These are phyloP conservation scores for Arachis monticola DNA, from an alignment of 331 rosid genomes.

Conservation along the genomic window DNA sequence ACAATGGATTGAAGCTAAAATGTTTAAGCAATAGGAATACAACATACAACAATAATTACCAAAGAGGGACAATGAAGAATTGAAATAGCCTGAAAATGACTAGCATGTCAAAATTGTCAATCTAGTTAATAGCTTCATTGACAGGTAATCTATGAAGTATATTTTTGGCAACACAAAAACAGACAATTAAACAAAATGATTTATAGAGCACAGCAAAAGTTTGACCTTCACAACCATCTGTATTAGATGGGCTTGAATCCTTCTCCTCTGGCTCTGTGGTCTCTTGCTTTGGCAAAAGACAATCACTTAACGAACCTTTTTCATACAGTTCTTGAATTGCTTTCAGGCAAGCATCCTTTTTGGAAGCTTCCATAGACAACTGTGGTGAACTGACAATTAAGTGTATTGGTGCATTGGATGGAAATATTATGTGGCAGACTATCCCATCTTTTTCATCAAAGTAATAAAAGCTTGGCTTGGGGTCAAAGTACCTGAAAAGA, in stretches of 20 bases:
- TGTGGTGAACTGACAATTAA: slow-evolving; percentile 66
- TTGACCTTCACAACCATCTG: slow-evolving; percentile 68
- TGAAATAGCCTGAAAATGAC: slow-evolving; percentile 12
- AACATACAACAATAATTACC: slow-evolving; percentile 7
- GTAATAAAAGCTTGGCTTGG: slow-evolving; percentile 74
- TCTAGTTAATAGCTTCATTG: slow-evolving; percentile 16
- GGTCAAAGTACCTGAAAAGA: slow-evolving; percentile 79
- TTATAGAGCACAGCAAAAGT: slow-evolving; percentile 32
- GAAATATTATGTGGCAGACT: slow-evolving; percentile 71
- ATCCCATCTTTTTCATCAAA: slow-evolving; percentile 77
- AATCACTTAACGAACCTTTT: slow-evolving; percentile 76
- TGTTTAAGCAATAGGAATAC: neutral
- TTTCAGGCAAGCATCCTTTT: slow-evolving; percentile 80
- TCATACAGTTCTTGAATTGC: slow-evolving; percentile 87
- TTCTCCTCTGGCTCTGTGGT: slow-evolving; percentile 47
- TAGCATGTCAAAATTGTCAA: slow-evolving; percentile 1
- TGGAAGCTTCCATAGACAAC: slow-evolving; percentile 73
- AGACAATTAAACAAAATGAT: slow-evolving; percentile 36
- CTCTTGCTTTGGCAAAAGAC: slow-evolving; percentile 72
- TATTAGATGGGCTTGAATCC: slow-evolving; percentile 55
- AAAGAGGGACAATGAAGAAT: neutral
- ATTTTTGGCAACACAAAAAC: slow-evolving; percentile 13
- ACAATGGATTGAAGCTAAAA: neutral
- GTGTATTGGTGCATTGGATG: slow-evolving; percentile 83
- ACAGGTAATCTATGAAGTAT: slow-evolving; percentile 6